Base-by-base conservation (phyloP, 164 flowering plant genomes). In the Annona squamosa region DNA sequence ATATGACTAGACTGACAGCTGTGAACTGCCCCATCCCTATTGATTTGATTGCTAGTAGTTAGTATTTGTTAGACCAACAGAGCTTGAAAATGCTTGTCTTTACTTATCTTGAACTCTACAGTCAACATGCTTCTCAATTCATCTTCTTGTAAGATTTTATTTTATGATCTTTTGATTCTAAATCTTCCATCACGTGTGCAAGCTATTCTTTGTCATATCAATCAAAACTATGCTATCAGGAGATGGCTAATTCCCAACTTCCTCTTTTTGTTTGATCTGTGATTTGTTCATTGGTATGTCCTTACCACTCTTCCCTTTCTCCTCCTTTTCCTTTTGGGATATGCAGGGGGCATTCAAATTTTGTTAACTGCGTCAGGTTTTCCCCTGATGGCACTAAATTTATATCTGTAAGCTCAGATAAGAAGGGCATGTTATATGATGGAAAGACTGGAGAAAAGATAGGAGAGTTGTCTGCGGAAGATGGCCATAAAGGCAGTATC, bases 371-470 rank as follows among this genome's bases (percentile, higher is more conserved):
- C 77, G 78, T 92, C 67, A 86, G 99, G 74, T 96, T 86, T 84
- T 89, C 97, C 71, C 97, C 98, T 26, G 97, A 96, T 86, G 99
- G 99, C 7, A 93, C 82, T 82, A 96, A 87, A 81, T 88, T 96
- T 72, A 90, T 96, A 64, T 91, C 74, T 85, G 99, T 96, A 52
- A 89, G 99, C 80, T 96, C 99, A 74, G 99, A 96, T 74, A 96
- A 93, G 75, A 93, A 84, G 77, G 98, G 99, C 48, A 74, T 91
- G 64, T 19, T 96, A 52, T 93, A 81, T 86, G 97, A 93, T 83
- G 98, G 90, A 5, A 96, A 96, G 78, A 91, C 87, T 71, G 97
- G 88, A 41, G 95, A 89, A 63, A 89, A 79, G 80, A 86, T 90
- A 72, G 98, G 98, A 68, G 91, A 90, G 82, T 78, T 96, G 62